A percentile compares a stretch with the other conserved stretches of the same genome.
These are phyloP conservation scores for Pythium plurisporium DNA, from an alignment of 352 stramenopile species.

Conservation along the genomic window DNA sequence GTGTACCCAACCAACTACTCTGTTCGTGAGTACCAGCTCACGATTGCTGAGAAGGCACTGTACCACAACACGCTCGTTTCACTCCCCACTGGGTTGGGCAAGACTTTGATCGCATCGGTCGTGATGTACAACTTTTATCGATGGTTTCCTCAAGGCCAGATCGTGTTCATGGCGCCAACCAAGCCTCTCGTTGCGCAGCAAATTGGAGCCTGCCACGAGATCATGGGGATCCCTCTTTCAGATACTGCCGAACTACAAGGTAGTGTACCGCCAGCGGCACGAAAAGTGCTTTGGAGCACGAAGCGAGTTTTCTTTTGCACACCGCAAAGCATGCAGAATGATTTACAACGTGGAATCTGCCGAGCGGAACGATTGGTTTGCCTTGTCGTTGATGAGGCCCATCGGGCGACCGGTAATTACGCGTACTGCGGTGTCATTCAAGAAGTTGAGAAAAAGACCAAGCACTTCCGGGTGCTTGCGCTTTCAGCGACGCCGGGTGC, in stretches of 20 bases:
- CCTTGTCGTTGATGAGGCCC: constrained; percentile 97
- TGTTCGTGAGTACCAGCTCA: constrained; percentile 93
- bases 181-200: constrained; percentile 98
- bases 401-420: constrained; percentile 96
- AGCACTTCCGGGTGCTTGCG: constrained; percentile 89
- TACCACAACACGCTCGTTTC: constrained; percentile 98
- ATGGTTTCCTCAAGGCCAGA: constrained; percentile 94
- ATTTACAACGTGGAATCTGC: constrained; percentile 85
- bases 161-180: constrained; percentile 98
- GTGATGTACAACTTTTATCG: constrained; percentile 99
- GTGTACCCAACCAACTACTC: constrained; percentile 90
- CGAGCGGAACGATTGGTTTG: constrained; percentile 89
- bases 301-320: constrained; percentile 99
- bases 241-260: constrained; percentile 86
- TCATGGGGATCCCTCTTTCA: constrained; percentile 91
- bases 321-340: constrained; percentile 97
- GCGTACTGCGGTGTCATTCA: constrained; percentile 93
- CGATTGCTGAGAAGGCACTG: constrained; percentile 91
- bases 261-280: constrained; percentile 58
- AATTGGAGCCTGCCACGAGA: constrained; percentile 94
- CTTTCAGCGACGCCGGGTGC: constrained; percentile 96
- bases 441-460: constrained; percentile 55
- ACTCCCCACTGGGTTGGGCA: constrained; percentile 98
- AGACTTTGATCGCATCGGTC: constrained; percentile 98
- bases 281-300: constrained; percentile 87